Percentiles rank a stretch among this genome's conserved stretches.
Conservation (phyloP, 140 eudicot genomes). For the Flaveria floridana region DNA sequence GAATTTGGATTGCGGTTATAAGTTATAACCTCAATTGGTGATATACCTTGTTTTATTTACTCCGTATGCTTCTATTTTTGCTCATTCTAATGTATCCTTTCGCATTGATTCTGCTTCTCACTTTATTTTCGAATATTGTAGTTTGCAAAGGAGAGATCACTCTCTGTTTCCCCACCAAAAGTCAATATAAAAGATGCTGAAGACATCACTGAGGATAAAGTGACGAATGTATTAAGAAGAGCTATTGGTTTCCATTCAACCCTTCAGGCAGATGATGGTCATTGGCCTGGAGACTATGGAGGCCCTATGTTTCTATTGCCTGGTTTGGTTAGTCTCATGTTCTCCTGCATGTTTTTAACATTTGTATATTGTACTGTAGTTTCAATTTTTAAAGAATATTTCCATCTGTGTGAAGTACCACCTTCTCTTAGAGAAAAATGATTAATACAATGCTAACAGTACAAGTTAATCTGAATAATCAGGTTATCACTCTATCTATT, state of each 20-base stretch:
- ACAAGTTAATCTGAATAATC: conserved; percentile 40
- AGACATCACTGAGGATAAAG: conserved; percentile 71
- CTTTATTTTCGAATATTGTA: conserved; percentile 26
- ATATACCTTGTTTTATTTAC: conserved; percentile 16
- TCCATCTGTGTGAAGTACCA: neutral
- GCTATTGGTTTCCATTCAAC: conserved; percentile 77
- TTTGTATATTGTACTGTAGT: neutral
- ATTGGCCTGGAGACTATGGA: conserved; percentile 94
- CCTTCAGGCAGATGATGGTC: conserved; percentile 93
- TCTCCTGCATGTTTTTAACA: conserved; percentile 5
- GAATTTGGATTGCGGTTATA: conserved; percentile 9
- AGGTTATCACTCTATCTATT: conserved; percentile 74
- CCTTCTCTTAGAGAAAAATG: conserved; percentile 11
- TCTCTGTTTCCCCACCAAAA: conserved; percentile 51
- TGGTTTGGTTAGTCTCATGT: conserved; percentile 67
- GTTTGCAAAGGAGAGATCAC: conserved; percentile 73
- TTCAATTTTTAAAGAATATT: conserved; percentile 20
- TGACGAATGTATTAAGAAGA: conserved; percentile 63
- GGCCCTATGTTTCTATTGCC: conserved; percentile 94
- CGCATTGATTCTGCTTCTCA: conserved; percentile 1
- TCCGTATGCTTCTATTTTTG: conserved; percentile 11
- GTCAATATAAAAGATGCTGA: conserved; percentile 61
- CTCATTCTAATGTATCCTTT: conserved; percentile 13
- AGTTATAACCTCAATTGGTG: conserved; percentile 22
- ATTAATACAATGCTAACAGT: conserved; percentile 26